These are phyloP conservation scores for Agrocybe praecox DNA, from an alignment of 768 basidiomycete genomes.

Conservation along the genomic window DNA sequence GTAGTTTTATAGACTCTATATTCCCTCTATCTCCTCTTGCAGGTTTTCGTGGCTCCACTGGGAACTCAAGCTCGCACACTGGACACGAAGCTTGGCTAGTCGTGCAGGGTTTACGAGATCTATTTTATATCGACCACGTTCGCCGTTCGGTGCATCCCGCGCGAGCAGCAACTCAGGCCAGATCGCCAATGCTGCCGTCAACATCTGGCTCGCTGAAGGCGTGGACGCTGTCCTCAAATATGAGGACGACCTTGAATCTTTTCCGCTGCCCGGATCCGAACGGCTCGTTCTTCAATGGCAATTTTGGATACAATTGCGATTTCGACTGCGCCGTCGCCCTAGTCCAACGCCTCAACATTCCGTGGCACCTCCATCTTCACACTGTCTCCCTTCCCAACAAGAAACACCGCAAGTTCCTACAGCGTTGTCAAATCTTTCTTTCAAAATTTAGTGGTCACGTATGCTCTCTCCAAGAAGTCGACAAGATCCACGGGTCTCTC, in stretches of 20 bases:
- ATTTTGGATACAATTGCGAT: neutral
- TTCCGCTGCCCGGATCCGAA: slow-evolving; percentile 20
- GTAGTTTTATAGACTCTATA: too few species aligned
- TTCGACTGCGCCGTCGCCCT: neutral
- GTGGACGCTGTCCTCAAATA: slow-evolving; percentile 9
- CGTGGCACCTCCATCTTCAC: neutral
- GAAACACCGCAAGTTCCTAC: slow-evolving; percentile 5
- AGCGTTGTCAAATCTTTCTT: slow-evolving; percentile 9
- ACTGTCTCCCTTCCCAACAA: neutral
- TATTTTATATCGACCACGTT: neutral
- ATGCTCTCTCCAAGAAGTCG: slow-evolving; percentile 17
- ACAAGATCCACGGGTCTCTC: slow-evolving; percentile 30
- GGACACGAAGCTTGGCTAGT: slow-evolving; percentile 33
- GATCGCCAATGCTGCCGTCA: slow-evolving; percentile 26
- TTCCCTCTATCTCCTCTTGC: neutral
- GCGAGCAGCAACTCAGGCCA: slow-evolving; percentile 34
- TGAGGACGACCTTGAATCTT: slow-evolving; percentile 6
- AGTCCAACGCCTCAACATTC: neutral
- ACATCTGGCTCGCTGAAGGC: slow-evolving; percentile 18
- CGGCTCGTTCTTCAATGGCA: neutral
- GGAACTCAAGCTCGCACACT: slow-evolving; percentile 28
- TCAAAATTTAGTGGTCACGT: slow-evolving; percentile 30
- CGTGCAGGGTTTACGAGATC: slow-evolving; percentile 6
- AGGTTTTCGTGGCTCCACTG: neutral
- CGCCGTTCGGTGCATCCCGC: slow-evolving; percentile 25